These are phyloP conservation scores for Maudiozyma serrabonitensis DNA, from an alignment of 805 yeast genomes.

Conservation along the genomic window DNA sequence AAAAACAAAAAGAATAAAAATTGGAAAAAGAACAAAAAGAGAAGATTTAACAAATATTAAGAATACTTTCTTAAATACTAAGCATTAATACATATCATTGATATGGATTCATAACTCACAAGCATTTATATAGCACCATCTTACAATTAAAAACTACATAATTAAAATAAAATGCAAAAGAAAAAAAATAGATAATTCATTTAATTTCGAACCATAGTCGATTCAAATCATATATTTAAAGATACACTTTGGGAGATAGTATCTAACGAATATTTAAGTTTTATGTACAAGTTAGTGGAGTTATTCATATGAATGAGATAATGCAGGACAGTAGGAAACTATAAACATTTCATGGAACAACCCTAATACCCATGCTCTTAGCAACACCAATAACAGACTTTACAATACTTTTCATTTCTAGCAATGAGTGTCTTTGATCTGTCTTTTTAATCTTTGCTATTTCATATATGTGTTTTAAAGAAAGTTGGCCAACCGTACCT, in stretches of 20 bases:
- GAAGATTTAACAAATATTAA: constrained; percentile 18
- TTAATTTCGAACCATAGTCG: not conserved
- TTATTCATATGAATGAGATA: not conserved
- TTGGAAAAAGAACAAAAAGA: constrained; percentile 25
- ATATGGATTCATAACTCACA: not conserved
- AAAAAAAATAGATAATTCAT: not conserved
- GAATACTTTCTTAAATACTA: not conserved
- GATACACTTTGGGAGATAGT: not conserved
- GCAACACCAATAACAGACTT: constrained; percentile 84
- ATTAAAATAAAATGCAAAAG: not conserved
- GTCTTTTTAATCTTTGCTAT: constrained; percentile 88
- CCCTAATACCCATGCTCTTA: constrained; percentile 77
- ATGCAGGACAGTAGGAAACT: not conserved
- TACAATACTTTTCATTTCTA: constrained; percentile 65
- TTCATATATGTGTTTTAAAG: constrained; percentile 86
- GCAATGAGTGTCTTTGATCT: constrained; percentile 65
- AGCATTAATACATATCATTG: constrained; percentile 1
- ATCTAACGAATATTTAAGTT: not conserved
- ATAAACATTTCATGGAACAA: constrained; percentile 41
- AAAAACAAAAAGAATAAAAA: constrained; percentile 11
- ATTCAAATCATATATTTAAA: not conserved
- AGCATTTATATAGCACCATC: not conserved
- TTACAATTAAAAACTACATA: not conserved
- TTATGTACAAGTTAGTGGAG: not conserved
- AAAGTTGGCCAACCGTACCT: constrained; percentile 48